Base-by-base conservation (phyloP, 371 early-diverging fungal genomes). In the Mortierella sp. region DNA sequence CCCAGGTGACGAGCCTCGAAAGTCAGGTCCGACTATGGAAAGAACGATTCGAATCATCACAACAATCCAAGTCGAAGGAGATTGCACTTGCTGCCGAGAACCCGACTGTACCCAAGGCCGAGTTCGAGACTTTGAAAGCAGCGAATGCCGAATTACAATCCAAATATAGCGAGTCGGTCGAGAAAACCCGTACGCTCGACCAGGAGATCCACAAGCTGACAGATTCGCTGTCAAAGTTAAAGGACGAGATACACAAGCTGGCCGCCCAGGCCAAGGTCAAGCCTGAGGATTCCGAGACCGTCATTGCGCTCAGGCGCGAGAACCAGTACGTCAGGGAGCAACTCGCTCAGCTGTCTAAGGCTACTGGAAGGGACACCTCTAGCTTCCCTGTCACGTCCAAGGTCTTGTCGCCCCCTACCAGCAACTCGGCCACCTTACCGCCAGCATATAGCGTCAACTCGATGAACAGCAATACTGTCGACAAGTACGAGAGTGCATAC, bases 231-330 rank as follows among this genome's bases (percentile, higher is more conserved):
- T 87, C 88, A 34, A 88, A 91, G 76, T 90, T 92, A 80, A 92
- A 94, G 77, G 92, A 95, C 11, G 96, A 96, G 88, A 92, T 96
- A 19, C 90, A 91, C 10, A 91, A 91, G 58, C 88, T 98, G 42
- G 90, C 94, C 38, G 91, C 86, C 19, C 82, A 81, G 58, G 80
- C 83, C 75, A 80, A 88, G 78, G 80, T 77, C 70, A 86, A 88
- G 80, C 78, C 81, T 71, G 87, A 87, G 72, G 87, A 86, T 57
- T 76, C 80, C 19, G 89, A 87, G 72, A 89, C 83, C 16, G 88
- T 88, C 31, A 68, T 73, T 21, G 84, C 78, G 34, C 81, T 89
- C 60, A 86, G 74, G 63, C 88, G 81, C 65, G 90, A 88, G 72
- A 89, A 88, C 47, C 79, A 79, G 54, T 72, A 81, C 58, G 78